Evolutionary conservation across 2,329 filamentous ascomycete genomes (phyloP).

Genomic region (Pseudovirgaria hyperparasitica): DNA sequence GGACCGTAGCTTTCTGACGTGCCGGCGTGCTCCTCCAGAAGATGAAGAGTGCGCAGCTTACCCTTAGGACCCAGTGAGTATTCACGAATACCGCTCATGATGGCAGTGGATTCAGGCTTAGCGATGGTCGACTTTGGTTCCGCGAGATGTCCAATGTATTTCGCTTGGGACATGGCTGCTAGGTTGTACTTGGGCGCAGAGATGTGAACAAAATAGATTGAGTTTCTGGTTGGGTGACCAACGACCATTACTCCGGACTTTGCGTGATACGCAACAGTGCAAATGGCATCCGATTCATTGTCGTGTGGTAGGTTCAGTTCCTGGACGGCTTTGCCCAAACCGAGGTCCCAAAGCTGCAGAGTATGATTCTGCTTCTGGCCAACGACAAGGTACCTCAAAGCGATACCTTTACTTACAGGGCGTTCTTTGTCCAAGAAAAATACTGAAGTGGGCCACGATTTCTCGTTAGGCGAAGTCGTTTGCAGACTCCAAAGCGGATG

Average conservation of each 20-base stretch:
- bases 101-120: slow-evolving; percentile 80
- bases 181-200: slow-evolving; percentile 89
- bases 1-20: slow-evolving; percentile 39
- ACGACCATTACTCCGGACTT: slow-evolving; percentile 86
- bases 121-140: slow-evolving; percentile 38
- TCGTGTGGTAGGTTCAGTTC: slow-evolving; percentile 93
- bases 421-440: slow-evolving; percentile 92
- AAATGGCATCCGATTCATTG: slow-evolving; percentile 95
- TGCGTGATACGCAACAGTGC: slow-evolving; percentile 90
- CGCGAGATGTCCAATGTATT: slow-evolving; percentile 69
- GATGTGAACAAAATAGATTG: slow-evolving; percentile 90
- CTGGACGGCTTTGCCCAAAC: slow-evolving; percentile 86
- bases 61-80: slow-evolving; percentile 85
- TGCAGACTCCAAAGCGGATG: slow-evolving; percentile 76
- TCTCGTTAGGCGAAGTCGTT: slow-evolving; percentile 77
- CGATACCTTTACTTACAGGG: slow-evolving; percentile 79
- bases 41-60: slow-evolving; percentile 76
- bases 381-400: slow-evolving; percentile 88
- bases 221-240: slow-evolving; percentile 92
- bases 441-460: slow-evolving; percentile 94
- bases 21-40: slow-evolving; percentile 60
- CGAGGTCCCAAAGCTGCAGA: slow-evolving; percentile 95
- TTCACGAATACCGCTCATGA: slow-evolving; percentile 92
- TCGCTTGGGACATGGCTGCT: slow-evolving; percentile 67
- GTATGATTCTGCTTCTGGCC: slow-evolving; percentile 99